A percentile compares a stretch with the other conserved stretches of the same genome.
Evolutionary conservation across 495 filamentous ascomycete genomes (phyloP).

Genomic region (Bathelium albidoporum): DNA sequence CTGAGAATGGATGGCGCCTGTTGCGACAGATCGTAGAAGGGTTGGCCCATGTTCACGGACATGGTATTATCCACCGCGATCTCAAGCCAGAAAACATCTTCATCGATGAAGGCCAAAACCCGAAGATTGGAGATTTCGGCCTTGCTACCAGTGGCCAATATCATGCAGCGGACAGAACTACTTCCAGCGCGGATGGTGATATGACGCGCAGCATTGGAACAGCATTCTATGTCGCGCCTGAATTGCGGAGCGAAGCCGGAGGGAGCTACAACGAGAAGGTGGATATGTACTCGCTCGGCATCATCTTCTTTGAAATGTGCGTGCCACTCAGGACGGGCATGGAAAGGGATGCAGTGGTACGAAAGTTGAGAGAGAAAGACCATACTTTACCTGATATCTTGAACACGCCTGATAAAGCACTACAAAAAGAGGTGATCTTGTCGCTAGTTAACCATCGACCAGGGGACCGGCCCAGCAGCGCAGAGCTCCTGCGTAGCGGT

Average conservation of each 20-base stretch:
- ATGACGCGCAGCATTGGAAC: constrained; percentile 90
- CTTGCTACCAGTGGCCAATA: constrained; percentile 83
- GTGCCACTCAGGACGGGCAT: constrained; percentile 70
- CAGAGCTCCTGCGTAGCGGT: constrained; percentile 75
- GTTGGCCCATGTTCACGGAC: constrained; percentile 75
- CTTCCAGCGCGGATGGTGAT: constrained; percentile 40
- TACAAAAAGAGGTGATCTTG: constrained; percentile 65
- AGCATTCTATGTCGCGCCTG: constrained; percentile 86
- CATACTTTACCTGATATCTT: constrained; percentile 65
- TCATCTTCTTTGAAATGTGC: constrained; percentile 99
- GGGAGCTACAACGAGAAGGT: constrained; percentile 86
- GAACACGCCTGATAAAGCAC: constrained; percentile 57
- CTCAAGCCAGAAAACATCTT: constrained; percentile 98
- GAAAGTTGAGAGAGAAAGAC: constrained; percentile 56
- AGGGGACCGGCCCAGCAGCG: constrained; percentile 69
- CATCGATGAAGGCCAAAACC: constrained; percentile 79
- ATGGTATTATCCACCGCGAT: constrained; percentile 92
- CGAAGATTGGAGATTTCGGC: constrained; percentile 94
- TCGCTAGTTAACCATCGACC: constrained; percentile 74
- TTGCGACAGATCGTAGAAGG: constrained; percentile 90
- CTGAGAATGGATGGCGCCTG: constrained; percentile 74
- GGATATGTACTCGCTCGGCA: constrained; percentile 95
- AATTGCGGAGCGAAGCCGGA: constrained; percentile 60
- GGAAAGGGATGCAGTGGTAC: constrained; percentile 72
- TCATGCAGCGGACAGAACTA: constrained; percentile 39